A percentile compares a stretch with the other conserved stretches of the same genome.
Evolutionary conservation across 768 basidiomycete genomes (phyloP).

Genomic region (Russula compacta): DNA sequence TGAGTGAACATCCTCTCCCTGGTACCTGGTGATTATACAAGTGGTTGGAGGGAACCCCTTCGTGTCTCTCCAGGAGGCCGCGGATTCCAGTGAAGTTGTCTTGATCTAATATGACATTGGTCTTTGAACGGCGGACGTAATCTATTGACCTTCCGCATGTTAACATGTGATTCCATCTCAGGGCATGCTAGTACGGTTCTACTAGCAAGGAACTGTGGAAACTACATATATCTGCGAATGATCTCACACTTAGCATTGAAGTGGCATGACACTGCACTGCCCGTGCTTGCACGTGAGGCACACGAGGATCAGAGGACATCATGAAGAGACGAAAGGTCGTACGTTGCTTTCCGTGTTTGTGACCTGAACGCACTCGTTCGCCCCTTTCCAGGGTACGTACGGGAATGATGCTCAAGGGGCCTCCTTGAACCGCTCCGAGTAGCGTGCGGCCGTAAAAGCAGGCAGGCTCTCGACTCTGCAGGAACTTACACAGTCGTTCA

Average conservation of each 20-base stretch:
- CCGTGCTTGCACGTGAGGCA: neutral
- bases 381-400: neutral
- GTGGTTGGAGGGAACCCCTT: conserved; percentile 64
- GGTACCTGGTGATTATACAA: conserved; percentile 57
- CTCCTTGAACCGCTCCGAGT: neutral
- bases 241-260: neutral
- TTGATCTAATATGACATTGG: conserved; percentile 88
- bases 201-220: neutral
- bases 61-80: conserved; percentile 25
- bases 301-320: neutral
- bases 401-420: neutral
- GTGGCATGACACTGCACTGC: neutral
- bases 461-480: neutral
- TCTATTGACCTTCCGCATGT: neutral
- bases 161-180: neutral
- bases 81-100: conserved; percentile 53
- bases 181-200: neutral
- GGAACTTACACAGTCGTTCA: neutral
- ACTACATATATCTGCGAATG: neutral
- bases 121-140: neutral
- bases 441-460: neutral
- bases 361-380: neutral
- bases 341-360: neutral
- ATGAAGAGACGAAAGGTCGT: neutral
- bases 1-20: conserved; percentile 10